Conservation (phyloP, 2,329 filamentous ascomycete genomes). For the Penicillium griseofulvum region DNA sequence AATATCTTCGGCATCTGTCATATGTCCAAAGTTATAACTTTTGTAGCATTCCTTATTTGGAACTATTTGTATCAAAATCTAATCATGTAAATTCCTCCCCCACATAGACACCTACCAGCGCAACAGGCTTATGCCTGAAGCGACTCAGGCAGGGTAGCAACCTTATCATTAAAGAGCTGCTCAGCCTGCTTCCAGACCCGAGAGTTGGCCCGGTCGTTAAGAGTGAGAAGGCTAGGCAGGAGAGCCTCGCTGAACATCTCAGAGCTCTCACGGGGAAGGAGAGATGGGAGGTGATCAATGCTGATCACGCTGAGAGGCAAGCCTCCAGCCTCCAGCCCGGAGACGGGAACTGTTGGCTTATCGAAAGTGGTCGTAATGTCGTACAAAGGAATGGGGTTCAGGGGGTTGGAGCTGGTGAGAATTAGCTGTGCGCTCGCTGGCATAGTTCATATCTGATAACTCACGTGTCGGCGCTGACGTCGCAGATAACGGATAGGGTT, state of each 20-base stretch:
- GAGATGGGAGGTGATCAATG: slow-evolving; percentile 79
- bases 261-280: slow-evolving; percentile 81
- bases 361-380: slow-evolving; percentile 80
- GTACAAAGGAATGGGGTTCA: slow-evolving; percentile 68
- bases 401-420: slow-evolving; percentile 43
- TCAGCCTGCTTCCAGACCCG: slow-evolving; percentile 81
- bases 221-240: slow-evolving; percentile 70
- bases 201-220: slow-evolving; percentile 71
- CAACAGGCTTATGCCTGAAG: slow-evolving; percentile 15
- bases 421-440: slow-evolving; percentile 1
- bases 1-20: not conserved
- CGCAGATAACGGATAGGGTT: slow-evolving; percentile 75
- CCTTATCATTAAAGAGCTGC: slow-evolving; percentile 80
- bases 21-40: slow-evolving; percentile 11
- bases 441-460: slow-evolving; percentile 33
- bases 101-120: not conserved
- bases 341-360: slow-evolving; percentile 78
- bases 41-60: slow-evolving; percentile 11
- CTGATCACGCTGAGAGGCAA: slow-evolving; percentile 75
- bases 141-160: slow-evolving; percentile 60
- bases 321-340: slow-evolving; percentile 49
- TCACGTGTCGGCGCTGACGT: slow-evolving; percentile 57
- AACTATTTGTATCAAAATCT: slow-evolving; percentile 16
- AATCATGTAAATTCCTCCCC: slow-evolving; percentile 13
- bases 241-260: slow-evolving; percentile 80